These are phyloP conservation scores for Ceratocystis albifundus DNA, from an alignment of 2,329 filamentous ascomycete species.

Conservation along the genomic window DNA sequence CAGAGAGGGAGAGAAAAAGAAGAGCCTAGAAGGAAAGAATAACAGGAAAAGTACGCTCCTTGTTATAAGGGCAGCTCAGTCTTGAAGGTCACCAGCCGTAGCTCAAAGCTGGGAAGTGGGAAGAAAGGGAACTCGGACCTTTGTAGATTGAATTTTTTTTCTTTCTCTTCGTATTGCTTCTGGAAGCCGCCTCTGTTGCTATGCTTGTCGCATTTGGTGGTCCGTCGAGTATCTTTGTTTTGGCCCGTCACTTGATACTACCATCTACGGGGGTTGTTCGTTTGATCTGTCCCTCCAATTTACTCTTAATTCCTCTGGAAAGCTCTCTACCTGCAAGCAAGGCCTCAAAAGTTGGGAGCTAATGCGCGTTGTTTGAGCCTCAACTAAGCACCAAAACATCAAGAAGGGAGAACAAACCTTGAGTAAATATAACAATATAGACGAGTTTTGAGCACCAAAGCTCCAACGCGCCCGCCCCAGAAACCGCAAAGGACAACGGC, in stretches of 20 bases:
- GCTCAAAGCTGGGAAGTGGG: not conserved
- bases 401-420: conserved; percentile 1
- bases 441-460: conserved; percentile 6
- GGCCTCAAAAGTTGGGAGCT: conserved; percentile 1
- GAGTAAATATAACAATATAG: not conserved
- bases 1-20: not conserved
- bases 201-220: not conserved
- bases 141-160: conserved; percentile 9
- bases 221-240: too few species aligned
- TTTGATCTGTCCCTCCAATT: not conserved
- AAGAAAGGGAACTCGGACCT: conserved; percentile 10
- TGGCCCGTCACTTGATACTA: too few species aligned
- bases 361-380: not conserved
- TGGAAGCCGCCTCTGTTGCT: not conserved
- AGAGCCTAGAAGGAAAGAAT: not conserved
- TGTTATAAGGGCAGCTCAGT: not conserved
- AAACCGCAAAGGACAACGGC: conserved; percentile 13
- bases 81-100: not conserved
- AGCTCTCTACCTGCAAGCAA: not conserved
- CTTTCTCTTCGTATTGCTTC: not conserved
- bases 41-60: not conserved
- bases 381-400: not conserved
- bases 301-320: not conserved
- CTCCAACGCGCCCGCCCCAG: conserved; percentile 5
- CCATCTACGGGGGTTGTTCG: not conserved